phyloP scores from a whole-genome alignment of 495 filamentous ascomycete genomes.

The Podospora pseudocomata region DNA sequence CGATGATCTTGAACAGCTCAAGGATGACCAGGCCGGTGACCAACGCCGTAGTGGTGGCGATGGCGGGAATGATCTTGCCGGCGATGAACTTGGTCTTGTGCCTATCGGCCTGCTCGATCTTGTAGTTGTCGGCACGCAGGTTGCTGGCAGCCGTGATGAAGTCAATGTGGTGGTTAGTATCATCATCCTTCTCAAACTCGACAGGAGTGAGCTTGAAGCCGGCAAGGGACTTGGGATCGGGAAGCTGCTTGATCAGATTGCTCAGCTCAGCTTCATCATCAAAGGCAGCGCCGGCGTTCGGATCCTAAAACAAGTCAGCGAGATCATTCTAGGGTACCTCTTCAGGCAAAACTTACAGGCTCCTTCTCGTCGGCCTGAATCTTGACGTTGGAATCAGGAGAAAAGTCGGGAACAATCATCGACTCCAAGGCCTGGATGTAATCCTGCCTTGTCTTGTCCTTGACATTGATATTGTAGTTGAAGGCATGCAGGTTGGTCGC shows the following conservation, averaged over 20 bases:
- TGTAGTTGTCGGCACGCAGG: constrained; percentile 95
- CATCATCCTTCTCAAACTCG: constrained; percentile 99
- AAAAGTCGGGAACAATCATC: constrained; percentile 96
- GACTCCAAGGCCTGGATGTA: constrained; percentile 77
- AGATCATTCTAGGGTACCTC: neutral
- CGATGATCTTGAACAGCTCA: constrained; percentile 94
- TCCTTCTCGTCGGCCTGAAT: constrained; percentile 97
- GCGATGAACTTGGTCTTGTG: constrained; percentile 99
- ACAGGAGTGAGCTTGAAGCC: constrained; percentile 87
- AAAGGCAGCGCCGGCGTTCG: constrained; percentile 65
- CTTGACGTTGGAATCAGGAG: constrained; percentile 85
- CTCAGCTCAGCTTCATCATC: constrained; percentile 71
- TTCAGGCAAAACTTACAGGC: constrained; percentile 49
- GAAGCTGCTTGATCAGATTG: constrained; percentile 63
- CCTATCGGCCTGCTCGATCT: constrained; percentile 82
- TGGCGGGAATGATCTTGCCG: constrained; percentile 98
- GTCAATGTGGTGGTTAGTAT: constrained; percentile 97
- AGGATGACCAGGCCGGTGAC: constrained; percentile 91
- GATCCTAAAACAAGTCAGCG: constrained; percentile 53
- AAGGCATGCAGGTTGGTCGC: constrained; percentile 93
- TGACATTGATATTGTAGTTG: constrained; percentile 94
- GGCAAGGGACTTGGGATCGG: constrained; percentile 71
- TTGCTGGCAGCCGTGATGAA: constrained; percentile 98
- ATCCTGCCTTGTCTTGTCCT: constrained; percentile 60
- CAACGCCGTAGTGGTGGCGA: constrained; percentile 93